A percentile compares a stretch with the other conserved stretches of the same genome.
Evolutionary conservation across 495 filamentous ascomycete species (phyloP).

Genomic region (Bryoglossum gracile): DNA sequence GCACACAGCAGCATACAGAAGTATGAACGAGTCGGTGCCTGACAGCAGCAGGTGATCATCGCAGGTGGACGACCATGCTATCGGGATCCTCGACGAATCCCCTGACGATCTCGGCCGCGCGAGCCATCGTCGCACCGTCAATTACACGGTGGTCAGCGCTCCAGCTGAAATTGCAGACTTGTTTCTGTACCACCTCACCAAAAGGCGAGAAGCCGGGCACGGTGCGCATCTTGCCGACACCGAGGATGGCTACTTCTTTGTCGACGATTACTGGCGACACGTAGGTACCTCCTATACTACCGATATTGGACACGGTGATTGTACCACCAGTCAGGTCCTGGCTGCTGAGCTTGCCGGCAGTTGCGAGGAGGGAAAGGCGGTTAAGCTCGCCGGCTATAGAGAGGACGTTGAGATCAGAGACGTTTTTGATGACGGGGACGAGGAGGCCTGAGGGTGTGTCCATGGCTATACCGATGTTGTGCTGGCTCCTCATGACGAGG

Average conservation of each 20-base stretch:
- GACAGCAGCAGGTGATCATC: no score
- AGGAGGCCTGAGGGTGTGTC: constrained; percentile 85
- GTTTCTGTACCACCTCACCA: constrained; percentile 50
- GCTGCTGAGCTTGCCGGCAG: constrained; percentile 63
- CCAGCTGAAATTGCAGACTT: constrained; percentile 86
- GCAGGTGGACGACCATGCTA: constrained; percentile 64
- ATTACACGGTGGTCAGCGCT: constrained; percentile 93
- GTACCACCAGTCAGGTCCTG: constrained; percentile 80
- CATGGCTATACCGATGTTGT: constrained; percentile 96
- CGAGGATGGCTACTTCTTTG: constrained; percentile 85
- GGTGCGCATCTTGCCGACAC: constrained; percentile 70
- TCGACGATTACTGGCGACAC: constrained; percentile 85
- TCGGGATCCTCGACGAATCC: constrained; percentile 75
- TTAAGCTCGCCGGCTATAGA: constrained; percentile 70
- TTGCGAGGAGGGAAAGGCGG: constrained; percentile 64
- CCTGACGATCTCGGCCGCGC: constrained; percentile 74
- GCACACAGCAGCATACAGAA: no score
- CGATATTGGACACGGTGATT: constrained; percentile 94
- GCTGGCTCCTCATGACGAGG: constrained; percentile 68
- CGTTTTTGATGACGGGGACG: constrained; percentile 91
- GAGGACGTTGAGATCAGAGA: constrained; percentile 62
- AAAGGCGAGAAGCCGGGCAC: constrained; percentile 59
- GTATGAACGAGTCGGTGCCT: no score
- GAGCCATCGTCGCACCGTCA: constrained; percentile 89
- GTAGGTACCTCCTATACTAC: constrained; percentile 91